phyloP scores from a whole-genome alignment of 768 basidiomycete species.

The Russula emetica region DNA sequence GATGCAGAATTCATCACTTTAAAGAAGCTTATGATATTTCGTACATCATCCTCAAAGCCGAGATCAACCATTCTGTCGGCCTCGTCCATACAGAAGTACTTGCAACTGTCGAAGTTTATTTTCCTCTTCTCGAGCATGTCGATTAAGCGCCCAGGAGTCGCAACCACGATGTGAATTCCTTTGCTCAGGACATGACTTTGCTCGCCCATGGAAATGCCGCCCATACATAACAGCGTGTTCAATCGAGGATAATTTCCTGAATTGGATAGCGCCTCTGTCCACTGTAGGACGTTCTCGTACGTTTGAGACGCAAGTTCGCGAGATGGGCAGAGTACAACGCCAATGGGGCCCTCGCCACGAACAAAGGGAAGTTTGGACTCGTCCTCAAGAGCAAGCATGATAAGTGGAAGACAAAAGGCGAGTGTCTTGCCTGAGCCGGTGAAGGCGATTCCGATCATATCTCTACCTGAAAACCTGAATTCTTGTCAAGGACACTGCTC shows the following conservation, averaged over 20 bases:
- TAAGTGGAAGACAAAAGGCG: slow-evolving; percentile 95
- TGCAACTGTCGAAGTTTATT: slow-evolving; percentile 91
- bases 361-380: slow-evolving; percentile 86
- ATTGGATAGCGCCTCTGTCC: slow-evolving; percentile 78
- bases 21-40: slow-evolving; percentile 99
- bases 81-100: slow-evolving; percentile 97
- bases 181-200: slow-evolving; percentile 87
- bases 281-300: slow-evolving; percentile 86
- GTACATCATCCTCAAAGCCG: slow-evolving; percentile 97
- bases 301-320: slow-evolving; percentile 96
- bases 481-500: slow-evolving; percentile 19
- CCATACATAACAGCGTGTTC: slow-evolving; percentile 89
- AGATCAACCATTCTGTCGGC: slow-evolving; percentile 99
- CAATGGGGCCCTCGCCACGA: slow-evolving; percentile 95
- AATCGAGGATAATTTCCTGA: slow-evolving; percentile 80
- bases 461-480: slow-evolving; percentile 83
- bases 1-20: slow-evolving; percentile 48
- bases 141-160: slow-evolving; percentile 93
- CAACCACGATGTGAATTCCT: slow-evolving; percentile 93
- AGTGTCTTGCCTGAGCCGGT: slow-evolving; percentile 99
- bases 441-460: slow-evolving; percentile 98
- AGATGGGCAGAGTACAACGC: slow-evolving; percentile 92
- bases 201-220: slow-evolving; percentile 98
- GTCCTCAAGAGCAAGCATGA: slow-evolving; percentile 95
- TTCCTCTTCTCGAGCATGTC: slow-evolving; percentile 97